Base-by-base conservation (phyloP, 2,329 filamentous ascomycete genomes). In the Penicillium sp. region DNA sequence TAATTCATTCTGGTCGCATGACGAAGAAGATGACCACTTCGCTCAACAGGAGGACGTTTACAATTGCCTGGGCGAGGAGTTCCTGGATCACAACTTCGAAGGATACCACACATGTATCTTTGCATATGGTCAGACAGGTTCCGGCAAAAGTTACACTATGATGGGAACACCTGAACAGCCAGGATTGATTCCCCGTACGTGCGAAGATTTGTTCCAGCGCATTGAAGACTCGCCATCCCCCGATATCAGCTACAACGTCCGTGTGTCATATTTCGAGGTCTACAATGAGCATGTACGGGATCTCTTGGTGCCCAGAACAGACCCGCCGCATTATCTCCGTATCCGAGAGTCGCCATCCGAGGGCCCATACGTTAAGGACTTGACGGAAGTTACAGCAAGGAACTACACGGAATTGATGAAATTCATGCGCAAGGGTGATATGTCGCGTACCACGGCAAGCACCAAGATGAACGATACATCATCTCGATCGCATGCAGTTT, bases 391-490 rank as follows among this genome's bases (percentile, higher is more conserved):
- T 3, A 92, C 93, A 1, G 95, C 96, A 43, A 89, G 91, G 71
- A 93, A 86, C 75, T 91, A 95, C 69, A 80, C 85, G 50, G 95
- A 99, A 73, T 92, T 99, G 62, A 83, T 96, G 75, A 88, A 90
- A 39, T 88, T 91, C 76, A 97, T 99, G 92, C 91, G 89, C 68
- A 85, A 88, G 69, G 95, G 95, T 56, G 95, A 99, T 74, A 80
- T 84, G 62, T 96, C 90, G 57, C 88, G 95, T 48, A 98, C 95
- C 0, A 89, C 86, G 21, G 95, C 95, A 14, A 92, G 91, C 71
- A 99, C 95, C 58, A 98, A 97, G 79, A 99, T 99, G 95, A 99
- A 99, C 77, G 95, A 99, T 75, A 98, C 93, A 3, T 96, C 92
- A 53, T 96, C 92, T 62, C 90, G 95, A 73, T 96, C 92, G 62